Conservation (phyloP, 306 rosid species). For the Glycine soja region DNA sequence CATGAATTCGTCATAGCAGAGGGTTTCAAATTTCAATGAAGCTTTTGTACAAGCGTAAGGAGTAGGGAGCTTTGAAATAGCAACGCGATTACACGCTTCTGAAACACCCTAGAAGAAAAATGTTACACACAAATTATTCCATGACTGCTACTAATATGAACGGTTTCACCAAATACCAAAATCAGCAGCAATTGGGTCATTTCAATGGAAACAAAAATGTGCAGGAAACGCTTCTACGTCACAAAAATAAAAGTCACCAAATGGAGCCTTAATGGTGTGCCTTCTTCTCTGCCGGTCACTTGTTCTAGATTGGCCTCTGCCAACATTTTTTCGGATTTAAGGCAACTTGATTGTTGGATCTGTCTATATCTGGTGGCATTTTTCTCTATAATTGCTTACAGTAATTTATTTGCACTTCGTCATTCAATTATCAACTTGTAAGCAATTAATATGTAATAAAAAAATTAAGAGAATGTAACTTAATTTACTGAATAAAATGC, state of each 20-base stretch:
- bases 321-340: too few species aligned
- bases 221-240: not conserved
- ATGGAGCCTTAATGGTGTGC: constrained; percentile 1
- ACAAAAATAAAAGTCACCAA: too few species aligned
- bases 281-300: not conserved
- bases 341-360: not conserved
- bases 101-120: not conserved
- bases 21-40: not conserved
- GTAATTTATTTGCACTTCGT: not conserved
- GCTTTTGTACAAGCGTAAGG: not conserved
- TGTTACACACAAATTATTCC: not conserved
- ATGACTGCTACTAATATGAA: not conserved
- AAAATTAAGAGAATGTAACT: too few species aligned
- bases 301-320: not conserved
- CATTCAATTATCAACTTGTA: not conserved
- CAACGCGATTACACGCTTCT: not conserved
- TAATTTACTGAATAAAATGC: too few species aligned
- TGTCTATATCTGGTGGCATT: not conserved
- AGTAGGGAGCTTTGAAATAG: not conserved
- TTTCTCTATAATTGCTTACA: not conserved
- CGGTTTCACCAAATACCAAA: too few species aligned
- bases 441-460: too few species aligned
- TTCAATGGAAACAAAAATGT: too few species aligned
- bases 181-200: too few species aligned
- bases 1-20: not conserved